Conservation (phyloP, 169 alveolate species). For the Amoebophrya sp. region DNA sequence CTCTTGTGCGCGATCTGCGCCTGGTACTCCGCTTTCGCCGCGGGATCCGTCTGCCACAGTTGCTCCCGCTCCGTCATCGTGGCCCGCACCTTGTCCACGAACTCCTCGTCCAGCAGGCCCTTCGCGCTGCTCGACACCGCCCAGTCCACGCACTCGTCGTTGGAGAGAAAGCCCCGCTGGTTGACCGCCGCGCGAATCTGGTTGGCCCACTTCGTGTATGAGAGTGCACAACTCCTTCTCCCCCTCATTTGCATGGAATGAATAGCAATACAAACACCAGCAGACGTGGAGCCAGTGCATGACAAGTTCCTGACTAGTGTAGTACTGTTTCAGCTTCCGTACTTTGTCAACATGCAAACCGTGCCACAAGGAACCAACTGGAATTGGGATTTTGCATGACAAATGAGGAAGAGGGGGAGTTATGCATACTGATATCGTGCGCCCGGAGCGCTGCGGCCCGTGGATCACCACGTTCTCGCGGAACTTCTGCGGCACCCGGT, state of each 20-base stretch:
- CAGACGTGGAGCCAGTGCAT: no score
- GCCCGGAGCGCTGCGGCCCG: neutral
- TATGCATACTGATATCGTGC: no score
- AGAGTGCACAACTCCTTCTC: no score
- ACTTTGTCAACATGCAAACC: no score
- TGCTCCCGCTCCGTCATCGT: neutral
- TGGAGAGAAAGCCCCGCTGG: neutral
- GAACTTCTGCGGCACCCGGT: neutral
- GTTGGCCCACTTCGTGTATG: neutral
- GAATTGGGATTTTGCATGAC: no score
- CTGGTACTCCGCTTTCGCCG: neutral
- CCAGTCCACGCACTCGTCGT: neutral
- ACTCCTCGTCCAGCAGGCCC: neutral
- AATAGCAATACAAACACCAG: no score
- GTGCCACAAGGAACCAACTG: no score
- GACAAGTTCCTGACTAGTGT: no score
- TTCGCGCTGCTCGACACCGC: neutral
- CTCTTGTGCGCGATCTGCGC: neutral
- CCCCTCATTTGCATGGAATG: no score
- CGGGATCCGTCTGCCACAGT: neutral
- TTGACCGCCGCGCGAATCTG: neutral
- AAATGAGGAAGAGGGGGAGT: no score
- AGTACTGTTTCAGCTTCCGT: no score
- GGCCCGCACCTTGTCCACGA: neutral
- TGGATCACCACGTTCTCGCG: neutral